phyloP scores from a whole-genome alignment of 2,329 filamentous ascomycete species.

The Penicillium griseofulvum region DNA sequence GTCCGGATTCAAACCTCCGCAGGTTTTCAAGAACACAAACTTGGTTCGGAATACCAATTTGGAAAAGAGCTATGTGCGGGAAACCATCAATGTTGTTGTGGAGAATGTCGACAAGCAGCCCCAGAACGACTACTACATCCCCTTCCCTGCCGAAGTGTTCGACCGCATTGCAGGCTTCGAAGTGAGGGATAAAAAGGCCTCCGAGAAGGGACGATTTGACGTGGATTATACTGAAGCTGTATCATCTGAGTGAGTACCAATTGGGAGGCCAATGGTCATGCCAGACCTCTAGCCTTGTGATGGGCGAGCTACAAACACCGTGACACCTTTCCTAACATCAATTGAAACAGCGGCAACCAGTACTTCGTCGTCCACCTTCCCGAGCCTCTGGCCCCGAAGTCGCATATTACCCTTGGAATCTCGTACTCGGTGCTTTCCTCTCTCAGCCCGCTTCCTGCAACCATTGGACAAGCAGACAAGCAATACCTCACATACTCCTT shows the following conservation, averaged over 20 bases:
- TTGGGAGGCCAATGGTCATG: slow-evolving; percentile 50
- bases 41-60: slow-evolving; percentile 85
- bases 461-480: slow-evolving; percentile 78
- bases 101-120: slow-evolving; percentile 78
- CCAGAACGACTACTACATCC: slow-evolving; percentile 87
- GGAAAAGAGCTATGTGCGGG: slow-evolving; percentile 87
- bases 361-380: slow-evolving; percentile 84
- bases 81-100: slow-evolving; percentile 89
- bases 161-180: slow-evolving; percentile 79
- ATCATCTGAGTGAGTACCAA: slow-evolving; percentile 47
- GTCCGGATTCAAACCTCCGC: slow-evolving; percentile 71
- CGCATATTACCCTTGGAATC: slow-evolving; percentile 82
- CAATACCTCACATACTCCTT: slow-evolving; percentile 86
- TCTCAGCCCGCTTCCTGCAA: slow-evolving; percentile 74
- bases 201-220: slow-evolving; percentile 63
- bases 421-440: slow-evolving; percentile 77
- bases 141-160: slow-evolving; percentile 75
- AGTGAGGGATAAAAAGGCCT: slow-evolving; percentile 86
- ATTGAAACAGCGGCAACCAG: slow-evolving; percentile 60
- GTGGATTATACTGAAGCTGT: slow-evolving; percentile 68
- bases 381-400: slow-evolving; percentile 68
- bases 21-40: slow-evolving; percentile 92
- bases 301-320: not conserved
- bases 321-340: slow-evolving; percentile 7
- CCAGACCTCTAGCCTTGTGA: not conserved